Conservation (phyloP, 2,329 filamentous ascomycete species). For the Xylariaceae sp. region DNA sequence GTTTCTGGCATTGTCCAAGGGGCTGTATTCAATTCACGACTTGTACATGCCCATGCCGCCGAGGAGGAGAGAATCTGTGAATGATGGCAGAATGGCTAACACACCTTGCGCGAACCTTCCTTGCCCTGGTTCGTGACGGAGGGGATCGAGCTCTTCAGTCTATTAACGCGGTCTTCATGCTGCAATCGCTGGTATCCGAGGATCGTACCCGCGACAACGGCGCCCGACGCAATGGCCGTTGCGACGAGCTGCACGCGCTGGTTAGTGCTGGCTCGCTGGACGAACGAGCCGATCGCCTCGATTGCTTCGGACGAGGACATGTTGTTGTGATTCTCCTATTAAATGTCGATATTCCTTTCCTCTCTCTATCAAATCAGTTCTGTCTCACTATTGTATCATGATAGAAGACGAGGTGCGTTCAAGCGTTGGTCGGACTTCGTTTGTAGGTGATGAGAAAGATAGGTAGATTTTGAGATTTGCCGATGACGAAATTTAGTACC, state of each 20-base stretch:
- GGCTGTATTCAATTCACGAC: no score
- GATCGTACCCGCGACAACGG: conserved; percentile 54
- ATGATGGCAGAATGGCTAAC: neutral
- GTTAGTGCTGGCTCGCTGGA: conserved; percentile 41
- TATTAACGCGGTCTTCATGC: conserved; percentile 47
- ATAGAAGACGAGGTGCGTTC: neutral
- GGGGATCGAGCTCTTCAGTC: conserved; percentile 58
- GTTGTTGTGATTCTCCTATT: neutral
- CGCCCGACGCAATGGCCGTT: conserved; percentile 63
- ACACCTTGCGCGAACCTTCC: conserved; percentile 36
- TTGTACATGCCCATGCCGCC: no score
- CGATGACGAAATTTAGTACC: conserved; percentile 7
- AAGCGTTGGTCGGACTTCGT: neutral
- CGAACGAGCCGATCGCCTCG: conserved; percentile 35
- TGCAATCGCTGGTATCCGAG: conserved; percentile 58
- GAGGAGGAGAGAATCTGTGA: no score
- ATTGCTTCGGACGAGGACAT: neutral
- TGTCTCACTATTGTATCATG: conserved; percentile 5
- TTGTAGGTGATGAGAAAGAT: neutral
- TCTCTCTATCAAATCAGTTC: neutral
- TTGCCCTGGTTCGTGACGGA: conserved; percentile 32
- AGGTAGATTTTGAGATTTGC: neutral
- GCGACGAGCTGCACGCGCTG: conserved; percentile 59
- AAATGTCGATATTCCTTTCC: neutral
- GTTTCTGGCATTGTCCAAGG: neutral